Evolutionary conservation across 2,329 filamentous ascomycete species (phyloP), one percentile per base, ranked within the genome.

Genomic region (Trichoderma guizhouense): DNA sequence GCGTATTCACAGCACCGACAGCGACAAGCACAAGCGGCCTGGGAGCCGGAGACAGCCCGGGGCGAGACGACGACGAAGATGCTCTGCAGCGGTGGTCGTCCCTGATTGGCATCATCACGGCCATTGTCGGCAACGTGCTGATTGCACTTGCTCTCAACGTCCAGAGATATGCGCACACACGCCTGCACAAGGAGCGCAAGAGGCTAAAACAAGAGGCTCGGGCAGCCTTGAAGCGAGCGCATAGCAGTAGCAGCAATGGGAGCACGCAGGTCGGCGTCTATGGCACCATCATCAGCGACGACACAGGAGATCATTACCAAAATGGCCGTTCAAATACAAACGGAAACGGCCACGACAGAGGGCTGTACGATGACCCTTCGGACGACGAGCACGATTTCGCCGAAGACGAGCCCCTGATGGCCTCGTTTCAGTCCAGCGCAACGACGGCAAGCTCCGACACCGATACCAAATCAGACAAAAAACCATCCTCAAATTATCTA

Each of bases 61-160:
- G 71, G 15, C 65, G 77, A 8, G 53, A 64, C 36, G 61, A 83
- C 43, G 79, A 82, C 36, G 84, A 83, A 61, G 84, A 87, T 68
- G 84, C 86, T 9, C 81, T 91, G 28, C 86, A 88, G 75, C 85
- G 91, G 80, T 98, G 95, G 95, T 97, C 94, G 61, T 97, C 94
- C 30, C 85, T 98, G 69, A 98, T 99, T 79, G 96, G 96, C 76
- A 98, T 99, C 78, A 83, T 95, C 69, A 97, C 95, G 3, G 95
- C 96, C 65, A 97, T 99, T 78, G 88, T 92, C 66, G 96, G 96
- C 71, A 99, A 99, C 78, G 85, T 98, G 39, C 87, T 99, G 68
- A 98, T 99, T 75, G 97, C 95, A 1, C 90, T 99, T 74, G 96
- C 96, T 14, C 89, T 99, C 73, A 99, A 99, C 79, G 95, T 97